A percentile compares a stretch with the other conserved stretches of the same genome.
Evolutionary conservation across 2,329 filamentous ascomycete genomes (phyloP).

Genomic region (Sphaerulina musiva): DNA sequence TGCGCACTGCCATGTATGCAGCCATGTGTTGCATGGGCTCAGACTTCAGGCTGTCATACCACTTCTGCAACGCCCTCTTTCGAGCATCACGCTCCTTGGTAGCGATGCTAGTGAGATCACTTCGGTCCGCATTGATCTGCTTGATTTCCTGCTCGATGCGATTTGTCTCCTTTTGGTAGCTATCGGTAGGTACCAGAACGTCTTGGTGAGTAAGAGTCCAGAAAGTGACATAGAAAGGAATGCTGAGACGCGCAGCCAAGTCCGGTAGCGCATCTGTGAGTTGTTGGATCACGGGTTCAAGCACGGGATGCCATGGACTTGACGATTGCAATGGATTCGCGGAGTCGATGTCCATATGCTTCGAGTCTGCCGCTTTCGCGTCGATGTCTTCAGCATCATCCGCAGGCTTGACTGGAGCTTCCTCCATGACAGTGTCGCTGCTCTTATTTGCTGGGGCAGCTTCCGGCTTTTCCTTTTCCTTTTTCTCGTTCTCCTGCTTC

Average conservation of each 20-base stretch:
- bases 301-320: conserved; percentile 56
- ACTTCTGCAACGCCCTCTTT: conserved; percentile 61
- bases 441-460: conserved; percentile 11
- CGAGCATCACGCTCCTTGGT: conserved; percentile 62
- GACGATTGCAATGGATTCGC: conserved; percentile 5
- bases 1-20: conserved; percentile 59
- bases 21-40: conserved; percentile 67
- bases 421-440: conserved; percentile 33
- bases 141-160: conserved; percentile 61
- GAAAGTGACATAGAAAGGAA: conserved; percentile 82
- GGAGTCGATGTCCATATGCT: background rate
- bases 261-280: conserved; percentile 56
- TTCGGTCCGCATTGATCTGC: conserved; percentile 62
- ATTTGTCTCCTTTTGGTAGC: conserved; percentile 70
- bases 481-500: conserved; percentile 30
- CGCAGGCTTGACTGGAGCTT: conserved; percentile 20
- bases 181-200: conserved; percentile 65
- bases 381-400: conserved; percentile 12
- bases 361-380: background rate
- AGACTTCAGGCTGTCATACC: conserved; percentile 62
- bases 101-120: conserved; percentile 63
- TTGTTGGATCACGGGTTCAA: conserved; percentile 66
- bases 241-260: conserved; percentile 63
- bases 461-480: conserved; percentile 15
- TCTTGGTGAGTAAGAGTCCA: conserved; percentile 86